Evolutionary conservation across 352 stramenopile species (phyloP), one percentile per base, ranked within the genome.

Genomic region (Globisporangium cystogenes): DNA sequence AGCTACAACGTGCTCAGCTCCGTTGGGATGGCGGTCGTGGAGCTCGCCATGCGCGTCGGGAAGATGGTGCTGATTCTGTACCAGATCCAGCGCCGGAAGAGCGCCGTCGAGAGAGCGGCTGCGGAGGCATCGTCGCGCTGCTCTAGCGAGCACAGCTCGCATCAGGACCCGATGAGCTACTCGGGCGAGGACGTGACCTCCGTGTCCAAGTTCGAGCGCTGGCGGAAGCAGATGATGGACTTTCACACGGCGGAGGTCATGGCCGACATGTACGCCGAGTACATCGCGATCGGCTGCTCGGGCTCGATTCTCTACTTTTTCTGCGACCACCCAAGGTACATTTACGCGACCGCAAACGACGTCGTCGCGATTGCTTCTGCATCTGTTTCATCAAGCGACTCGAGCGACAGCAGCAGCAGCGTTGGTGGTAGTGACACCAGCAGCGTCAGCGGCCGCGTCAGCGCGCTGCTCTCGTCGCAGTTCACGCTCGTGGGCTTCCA

Each of bases 221-320:
- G 52, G 52, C 35, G 21, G 52, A 24, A 37, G 35, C 52, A 58
- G 29, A 20, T 44, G 20, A 7, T 58, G 3, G 46, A 61, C 33
- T 47, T 64, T 14, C 57, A 67, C 31, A 26, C 8, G 4, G 20
- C 44, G 7, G 24, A 42, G 26, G 1, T 52, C 42, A 36, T 47
- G 23, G 64, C 59, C 18, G 59, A 74, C 42, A 79, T 79, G 64
- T 61, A 60, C 15, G 61, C 64, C 26, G 67, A 77, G 51, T 81
- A 81, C 45, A 75, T 81, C 7, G 67, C 70, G 4, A 74, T 77
- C 49, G 62, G 62, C n/a, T 68, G 68, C 23, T 75, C 58, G 7
- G 50, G 51, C 6, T 65, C 60, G 2, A 71, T 81, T 16, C 31
- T n/a, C n/a, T n/a, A n/a, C n/a, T n/a, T n/a, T n/a, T n/a, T 67